Evolutionary conservation across 1,284 basidiomycete species (phyloP).

Genomic region (Cutaneotrichosporon daszewskae): DNA sequence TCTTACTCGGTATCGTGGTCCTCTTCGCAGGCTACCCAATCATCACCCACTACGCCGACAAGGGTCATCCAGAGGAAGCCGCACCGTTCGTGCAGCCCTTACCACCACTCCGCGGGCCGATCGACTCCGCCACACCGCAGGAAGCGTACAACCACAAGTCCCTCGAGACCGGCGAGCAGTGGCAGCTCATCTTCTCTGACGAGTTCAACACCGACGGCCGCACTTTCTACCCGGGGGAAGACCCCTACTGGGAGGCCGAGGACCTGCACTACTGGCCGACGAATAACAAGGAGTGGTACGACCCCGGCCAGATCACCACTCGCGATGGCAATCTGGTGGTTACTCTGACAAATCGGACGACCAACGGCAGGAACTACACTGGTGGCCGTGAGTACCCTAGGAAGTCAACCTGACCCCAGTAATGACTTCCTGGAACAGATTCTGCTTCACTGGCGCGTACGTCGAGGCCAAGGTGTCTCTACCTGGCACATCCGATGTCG

Average conservation of each 20-base stretch:
- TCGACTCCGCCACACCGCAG: slow-evolving; percentile 65
- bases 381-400: slow-evolving; percentile 53
- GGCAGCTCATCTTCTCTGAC: slow-evolving; percentile 82
- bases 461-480: slow-evolving; percentile 68
- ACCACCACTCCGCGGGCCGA: slow-evolving; percentile 39
- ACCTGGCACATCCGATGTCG: slow-evolving; percentile 62
- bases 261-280: slow-evolving; percentile 62
- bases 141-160: slow-evolving; percentile 55
- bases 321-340: slow-evolving; percentile 67
- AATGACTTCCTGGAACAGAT: slow-evolving; percentile 70
- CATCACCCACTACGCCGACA: slow-evolving; percentile 59
- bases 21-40: slow-evolving; percentile 73
- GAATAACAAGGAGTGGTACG: slow-evolving; percentile 61
- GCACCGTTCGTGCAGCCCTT: no score
- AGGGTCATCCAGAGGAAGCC: no score
- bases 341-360: slow-evolving; percentile 54
- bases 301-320: slow-evolving; percentile 55
- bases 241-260: slow-evolving; percentile 56
- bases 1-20: slow-evolving; percentile 53
- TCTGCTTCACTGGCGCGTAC: slow-evolving; percentile 85
- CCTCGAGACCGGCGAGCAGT: slow-evolving; percentile 62
- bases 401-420: slow-evolving; percentile 1
- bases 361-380: slow-evolving; percentile 68
- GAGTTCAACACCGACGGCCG: slow-evolving; percentile 77
- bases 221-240: slow-evolving; percentile 54